These are phyloP conservation scores for Kalaharituber pfeilii DNA, from an alignment of 2,329 filamentous ascomycete genomes.

Conservation along the genomic window DNA sequence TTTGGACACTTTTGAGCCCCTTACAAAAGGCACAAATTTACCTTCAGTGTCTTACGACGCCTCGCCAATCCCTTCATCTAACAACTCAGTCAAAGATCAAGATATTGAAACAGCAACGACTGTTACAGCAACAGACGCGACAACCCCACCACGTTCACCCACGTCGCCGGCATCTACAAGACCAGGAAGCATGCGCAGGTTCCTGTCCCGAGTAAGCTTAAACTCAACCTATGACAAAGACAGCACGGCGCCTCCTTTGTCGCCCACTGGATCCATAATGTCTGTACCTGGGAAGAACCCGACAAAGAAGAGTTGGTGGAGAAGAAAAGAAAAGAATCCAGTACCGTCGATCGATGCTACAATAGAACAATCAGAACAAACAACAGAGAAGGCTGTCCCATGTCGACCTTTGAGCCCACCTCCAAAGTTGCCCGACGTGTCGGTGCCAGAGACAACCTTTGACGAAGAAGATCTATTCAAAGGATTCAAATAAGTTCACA, in stretches of 20 bases:
- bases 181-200: constrained; percentile 2
- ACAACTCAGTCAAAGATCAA: background rate
- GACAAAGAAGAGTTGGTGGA: constrained; percentile 1
- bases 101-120: background rate
- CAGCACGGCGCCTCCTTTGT: background rate
- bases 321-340: background rate
- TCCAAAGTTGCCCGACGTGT: background rate
- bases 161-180: background rate
- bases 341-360: background rate
- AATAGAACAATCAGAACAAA: background rate
- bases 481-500: constrained; percentile 1
- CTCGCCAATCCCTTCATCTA: background rate
- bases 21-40: constrained; percentile 1
- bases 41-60: background rate
- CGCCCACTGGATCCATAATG: background rate
- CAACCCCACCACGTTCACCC: background rate
- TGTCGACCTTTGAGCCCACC: background rate
- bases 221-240: constrained; percentile 1
- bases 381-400: background rate
- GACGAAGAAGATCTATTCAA: constrained; percentile 1
- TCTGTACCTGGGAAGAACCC: background rate
- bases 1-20: background rate
- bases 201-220: background rate
- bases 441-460: background rate
- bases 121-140: background rate